These are phyloP conservation scores for Acanthochlamys bracteata DNA, from an alignment of 106 monocot species.

Conservation along the genomic window DNA sequence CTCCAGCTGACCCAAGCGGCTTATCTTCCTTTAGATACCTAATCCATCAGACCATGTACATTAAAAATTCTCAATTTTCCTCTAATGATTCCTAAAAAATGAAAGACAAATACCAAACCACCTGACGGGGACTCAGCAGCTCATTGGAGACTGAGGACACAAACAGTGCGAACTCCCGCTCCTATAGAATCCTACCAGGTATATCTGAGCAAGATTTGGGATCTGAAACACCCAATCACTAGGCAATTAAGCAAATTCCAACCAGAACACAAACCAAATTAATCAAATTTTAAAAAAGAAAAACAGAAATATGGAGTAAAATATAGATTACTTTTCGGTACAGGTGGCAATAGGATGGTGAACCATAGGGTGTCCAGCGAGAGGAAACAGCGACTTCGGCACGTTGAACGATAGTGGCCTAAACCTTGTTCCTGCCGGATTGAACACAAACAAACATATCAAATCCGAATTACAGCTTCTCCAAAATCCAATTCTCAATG, in stretches of 20 bases:
- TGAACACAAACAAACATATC: neutral
- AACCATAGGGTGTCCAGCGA: conserved; percentile 10
- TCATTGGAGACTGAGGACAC: conserved; percentile 91
- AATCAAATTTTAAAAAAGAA: neutral
- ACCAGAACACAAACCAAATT: neutral
- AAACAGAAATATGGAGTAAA: neutral
- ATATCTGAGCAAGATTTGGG: conserved; percentile 35
- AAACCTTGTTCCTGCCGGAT: conserved; percentile 1
- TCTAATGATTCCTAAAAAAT: neutral
- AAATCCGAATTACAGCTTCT: neutral
- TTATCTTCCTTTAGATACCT: conserved; percentile 95
- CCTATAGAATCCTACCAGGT: conserved; percentile 93
- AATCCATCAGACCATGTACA: neutral
- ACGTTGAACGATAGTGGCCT: conserved; percentile 7
- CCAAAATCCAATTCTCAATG: neutral
- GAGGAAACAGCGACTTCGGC: conserved; percentile 13
- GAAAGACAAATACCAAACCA: conserved; percentile 24
- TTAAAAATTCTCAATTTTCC: neutral
- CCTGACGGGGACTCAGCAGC: conserved; percentile 72
- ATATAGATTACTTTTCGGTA: conserved; percentile 3
- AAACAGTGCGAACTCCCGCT: conserved; percentile 78
- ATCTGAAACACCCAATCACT: neutral
- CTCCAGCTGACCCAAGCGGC: conserved; percentile 92
- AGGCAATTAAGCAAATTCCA: neutral
- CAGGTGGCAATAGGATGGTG: conserved; percentile 9